Base-by-base conservation (phyloP, 2,329 filamentous ascomycete genomes). In the Tolypocladium tropicale region DNA sequence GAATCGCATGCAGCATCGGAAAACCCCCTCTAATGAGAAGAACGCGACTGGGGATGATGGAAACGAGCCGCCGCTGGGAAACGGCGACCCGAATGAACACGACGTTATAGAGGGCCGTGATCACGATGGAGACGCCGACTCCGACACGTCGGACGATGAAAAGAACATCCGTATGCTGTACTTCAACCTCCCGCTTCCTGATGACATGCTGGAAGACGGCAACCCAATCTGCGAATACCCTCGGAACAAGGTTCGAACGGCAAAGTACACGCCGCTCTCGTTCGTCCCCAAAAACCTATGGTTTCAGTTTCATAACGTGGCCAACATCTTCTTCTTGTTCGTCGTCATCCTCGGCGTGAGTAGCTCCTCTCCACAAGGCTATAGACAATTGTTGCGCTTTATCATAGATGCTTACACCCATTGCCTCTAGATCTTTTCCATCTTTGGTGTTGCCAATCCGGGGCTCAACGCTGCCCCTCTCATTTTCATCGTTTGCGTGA, bases 311-410 rank as follows among this genome's bases (percentile, higher is more conserved):
- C 93, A 99, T 74, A 97, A 97, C 68, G 88, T 99, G 66, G 94
- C 94, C 68, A 99, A 99, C 72, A 87, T 97, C 55, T 99, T 97
- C 75, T 99, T 99, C 80, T 78, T 97, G 64, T 96, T 97, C 74
- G 82, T 93, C 65, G 92, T 96, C 69, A 95, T 99, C 68, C 81
- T 99, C 58, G 86, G 87, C 67, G 94, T 97, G 86, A 79, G 92
- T 70, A 52, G 18, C 36, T 50, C 48, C 30, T 43, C 28, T 37
- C 50, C 57, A 50, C 54, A 43, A 2, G n/a, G 33, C 36, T 46
- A 43, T 18, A 34, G 6, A 46, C 25, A 21, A 53, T 41, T 32
- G 6, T 25, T 30, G n/a, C 25, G 23, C 21, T 9, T 36, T 48
- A 28, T 9, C n/a, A 30, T 52, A 53, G 56, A 57, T 49, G 14